Evolutionary conservation across 805 yeast species (phyloP), one percentile per base, ranked within the genome.

Genomic region (Debaryomyces castellii): DNA sequence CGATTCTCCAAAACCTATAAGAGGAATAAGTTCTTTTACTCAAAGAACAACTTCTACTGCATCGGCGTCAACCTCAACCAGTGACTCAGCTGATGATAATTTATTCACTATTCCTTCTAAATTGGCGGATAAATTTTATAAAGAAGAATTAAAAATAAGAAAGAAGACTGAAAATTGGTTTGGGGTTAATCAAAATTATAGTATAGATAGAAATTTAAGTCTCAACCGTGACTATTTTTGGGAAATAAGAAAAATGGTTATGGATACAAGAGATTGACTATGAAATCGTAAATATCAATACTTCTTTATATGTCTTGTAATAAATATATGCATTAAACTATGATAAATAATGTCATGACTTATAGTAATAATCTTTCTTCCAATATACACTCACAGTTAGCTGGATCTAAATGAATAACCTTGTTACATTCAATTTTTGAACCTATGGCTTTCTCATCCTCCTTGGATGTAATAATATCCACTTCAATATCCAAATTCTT

Each of bases 401-500:
- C 48, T 2, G 76, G 64, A 50, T 78, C 73, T 16, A 77, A 59
- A 45, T 66, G 63, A 14, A 76, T 45, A 12, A 83, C 65, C 42
- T 69, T 64, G 16, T 77, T 67, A 45, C 83, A 76, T 5, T 69
- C 57, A 3, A 79, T 54, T 17, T 65, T 61, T 46, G 76, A 77
- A 3, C 86, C 86, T 16, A 71, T 57, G 12, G 58, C 48, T 3
- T 62, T 58, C 14, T 57, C 55, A 7, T 45, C 35, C 11, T 51
- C 47, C 9, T 38, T 14, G 51, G 59, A 36, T 52, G 51, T 45
- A 46, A 51, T 33, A 10, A 79, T 57, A n/a, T 76, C 77, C 17
- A 80, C 77, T 44, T 72, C 78, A 10, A 76, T 52, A 18, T 70
- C 76, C 25, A 76, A 57, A 24, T 78, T 80, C 42, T 59, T 51